Conservation (phyloP, 2,329 filamentous ascomycete genomes). For the Alternaria arbusti region DNA sequence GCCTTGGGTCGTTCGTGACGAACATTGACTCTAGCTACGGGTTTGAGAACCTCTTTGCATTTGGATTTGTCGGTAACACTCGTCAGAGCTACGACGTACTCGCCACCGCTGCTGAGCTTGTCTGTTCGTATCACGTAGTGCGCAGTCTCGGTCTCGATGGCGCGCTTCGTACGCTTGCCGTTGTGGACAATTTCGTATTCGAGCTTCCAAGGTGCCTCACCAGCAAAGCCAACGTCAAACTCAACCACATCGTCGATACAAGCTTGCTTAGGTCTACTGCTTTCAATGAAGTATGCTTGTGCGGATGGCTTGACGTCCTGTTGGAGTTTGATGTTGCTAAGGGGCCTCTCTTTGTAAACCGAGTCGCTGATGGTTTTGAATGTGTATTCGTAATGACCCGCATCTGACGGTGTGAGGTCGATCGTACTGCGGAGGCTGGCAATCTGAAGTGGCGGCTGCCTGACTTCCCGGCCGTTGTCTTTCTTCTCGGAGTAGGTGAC, state of each 20-base stretch:
- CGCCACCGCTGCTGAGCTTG: slow-evolving; percentile 77
- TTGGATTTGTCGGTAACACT: slow-evolving; percentile 85
- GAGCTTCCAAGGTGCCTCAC: slow-evolving; percentile 85
- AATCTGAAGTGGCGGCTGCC: slow-evolving; percentile 57
- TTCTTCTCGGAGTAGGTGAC: slow-evolving; percentile 77
- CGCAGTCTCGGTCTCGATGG: slow-evolving; percentile 67
- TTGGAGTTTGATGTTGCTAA: slow-evolving; percentile 70
- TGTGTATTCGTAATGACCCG: slow-evolving; percentile 85
- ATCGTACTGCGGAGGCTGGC: slow-evolving; percentile 82
- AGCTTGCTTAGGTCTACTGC: slow-evolving; percentile 65
- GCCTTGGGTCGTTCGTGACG: slow-evolving; percentile 86
- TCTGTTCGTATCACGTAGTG: slow-evolving; percentile 77
- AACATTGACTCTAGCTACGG: slow-evolving; percentile 84
- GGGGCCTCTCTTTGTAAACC: slow-evolving; percentile 69
- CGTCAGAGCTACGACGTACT: slow-evolving; percentile 85
- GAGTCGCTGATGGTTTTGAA: slow-evolving; percentile 82
- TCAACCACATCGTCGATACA: slow-evolving; percentile 84
- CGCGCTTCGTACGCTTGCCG: slow-evolving; percentile 77
- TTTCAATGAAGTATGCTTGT: slow-evolving; percentile 71
- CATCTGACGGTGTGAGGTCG: slow-evolving; percentile 79
- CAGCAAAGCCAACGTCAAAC: slow-evolving; percentile 75
- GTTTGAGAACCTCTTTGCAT: slow-evolving; percentile 85
- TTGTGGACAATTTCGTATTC: slow-evolving; percentile 94
- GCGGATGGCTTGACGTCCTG: slow-evolving; percentile 94
- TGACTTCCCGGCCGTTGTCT: slow-evolving; percentile 58